Percentiles rank a stretch among this genome's conserved stretches.
Conservation (phyloP, 2,329 filamentous ascomycete species). For the Cordyceps javanica region DNA sequence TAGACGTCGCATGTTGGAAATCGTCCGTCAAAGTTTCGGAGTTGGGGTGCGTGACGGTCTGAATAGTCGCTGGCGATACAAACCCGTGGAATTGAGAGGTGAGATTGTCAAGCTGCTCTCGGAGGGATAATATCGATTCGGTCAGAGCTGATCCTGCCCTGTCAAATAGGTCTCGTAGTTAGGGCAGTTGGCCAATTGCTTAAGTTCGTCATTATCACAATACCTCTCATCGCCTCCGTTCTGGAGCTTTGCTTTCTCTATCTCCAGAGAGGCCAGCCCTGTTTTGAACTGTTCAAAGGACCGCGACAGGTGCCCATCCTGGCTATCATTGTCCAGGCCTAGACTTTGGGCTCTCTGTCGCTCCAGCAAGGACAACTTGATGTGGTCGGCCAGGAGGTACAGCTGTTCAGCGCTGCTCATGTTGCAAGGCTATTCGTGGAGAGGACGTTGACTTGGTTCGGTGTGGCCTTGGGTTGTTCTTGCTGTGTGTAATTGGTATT, state of each 20-base stretch:
- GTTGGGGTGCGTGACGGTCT: conserved; percentile 55
- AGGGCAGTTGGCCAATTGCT: not conserved
- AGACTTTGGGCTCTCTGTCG: conserved; percentile 79
- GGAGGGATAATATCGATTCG: conserved; percentile 62
- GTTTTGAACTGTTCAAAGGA: conserved; percentile 82
- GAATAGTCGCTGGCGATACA: conserved; percentile 41
- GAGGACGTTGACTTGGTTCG: too few species aligned
- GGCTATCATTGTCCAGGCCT: conserved; percentile 69
- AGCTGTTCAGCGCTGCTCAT: conserved; percentile 61
- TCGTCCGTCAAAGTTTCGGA: conserved; percentile 55
- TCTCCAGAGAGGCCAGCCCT: conserved; percentile 65
- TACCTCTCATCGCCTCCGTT: conserved; percentile 60
- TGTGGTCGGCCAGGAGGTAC: conserved; percentile 89
- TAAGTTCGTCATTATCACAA: not conserved
- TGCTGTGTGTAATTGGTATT: too few species aligned
- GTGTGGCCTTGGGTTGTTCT: too few species aligned
- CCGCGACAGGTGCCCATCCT: conserved; percentile 83
- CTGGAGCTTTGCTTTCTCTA: conserved; percentile 57
- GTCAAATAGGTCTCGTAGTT: not conserved
- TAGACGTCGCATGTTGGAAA: conserved; percentile 57
- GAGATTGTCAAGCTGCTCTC: conserved; percentile 69
- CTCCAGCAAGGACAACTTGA: conserved; percentile 92
- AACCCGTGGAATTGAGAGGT: conserved; percentile 73
- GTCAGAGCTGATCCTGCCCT: conserved; percentile 45
- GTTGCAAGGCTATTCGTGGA: not conserved